Evolutionary conservation across 345 rosid species (phyloP), one percentile per base, ranked within the genome.

Genomic region (Geranium rotundifolium): DNA sequence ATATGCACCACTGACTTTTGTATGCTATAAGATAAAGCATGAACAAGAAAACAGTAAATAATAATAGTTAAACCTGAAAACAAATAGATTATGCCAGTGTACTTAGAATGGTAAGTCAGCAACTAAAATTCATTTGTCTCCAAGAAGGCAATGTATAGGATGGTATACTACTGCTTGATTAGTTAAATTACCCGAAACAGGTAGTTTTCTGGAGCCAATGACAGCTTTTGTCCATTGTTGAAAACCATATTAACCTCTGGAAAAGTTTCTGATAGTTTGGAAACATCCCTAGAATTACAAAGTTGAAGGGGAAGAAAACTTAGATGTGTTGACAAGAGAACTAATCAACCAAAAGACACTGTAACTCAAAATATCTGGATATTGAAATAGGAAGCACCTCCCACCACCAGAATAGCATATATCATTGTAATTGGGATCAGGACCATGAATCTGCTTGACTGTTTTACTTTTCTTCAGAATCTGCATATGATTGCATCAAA

Each of bases 341-440:
- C 41, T 34, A 34, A 34, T 8, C 41, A 34, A 34, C 41, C 20
- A 58, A 16, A 29, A 56, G 18, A 14, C 27, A 8, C 41, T 34
- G 3, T 34, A 34, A 34, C 10, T 34, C 41, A 34, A 34, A 34
- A 34, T 34, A 34, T 58, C 18, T 12, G 30, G 54, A 46, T 57
- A 27, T 57, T 19, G 18, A 34, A 27, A 12, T 57, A 41, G 65
- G 62, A 7, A 72, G n/a, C 65, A 92, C 96, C 95, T 87, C 69
- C 75, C 65, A 61, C 76, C 86, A 54, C 81, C 83, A 50, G 82
- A 83, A 73, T 87, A 93, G 79, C 91, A 90, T 69, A 84, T 83
- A 67, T 93, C 99, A 63, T 87, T 83, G 68, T 81, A 92, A 69
- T 83, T 92, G 19, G 97, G 97, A 71, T 92, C 99, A 63, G 97